Percentiles rank a stretch among this genome's conserved stretches.
phyloP scores from a whole-genome alignment of 1,284 basidiomycete species.

The Cryptococcus depauperatus region DNA sequence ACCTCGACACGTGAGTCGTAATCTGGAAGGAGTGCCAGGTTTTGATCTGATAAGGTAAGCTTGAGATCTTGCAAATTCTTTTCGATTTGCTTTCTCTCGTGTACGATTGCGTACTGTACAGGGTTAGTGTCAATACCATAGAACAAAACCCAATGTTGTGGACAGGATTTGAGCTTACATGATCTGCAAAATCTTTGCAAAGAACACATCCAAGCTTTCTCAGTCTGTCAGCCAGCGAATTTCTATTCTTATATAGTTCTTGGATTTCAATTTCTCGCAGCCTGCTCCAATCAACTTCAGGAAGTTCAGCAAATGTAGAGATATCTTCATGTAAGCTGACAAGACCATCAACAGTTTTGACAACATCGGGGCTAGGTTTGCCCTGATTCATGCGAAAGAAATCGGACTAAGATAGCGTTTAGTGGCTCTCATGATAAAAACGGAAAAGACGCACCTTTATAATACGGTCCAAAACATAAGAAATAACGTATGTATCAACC shows the following conservation, averaged over 20 bases:
- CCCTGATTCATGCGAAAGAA: background rate
- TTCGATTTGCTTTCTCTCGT: constrained; percentile 65
- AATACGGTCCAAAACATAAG: constrained; percentile 60
- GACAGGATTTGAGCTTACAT: constrained; percentile 49
- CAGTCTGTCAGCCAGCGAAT: constrained; percentile 50
- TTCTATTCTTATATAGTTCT: constrained; percentile 62
- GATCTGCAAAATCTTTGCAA: constrained; percentile 59
- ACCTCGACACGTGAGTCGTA: constrained; percentile 92
- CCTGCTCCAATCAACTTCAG: constrained; percentile 77
- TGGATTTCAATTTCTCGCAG: constrained; percentile 86
- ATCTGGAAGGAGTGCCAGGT: constrained; percentile 91
- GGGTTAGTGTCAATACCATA: background rate
- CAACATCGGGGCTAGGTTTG: background rate
- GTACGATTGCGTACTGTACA: constrained; percentile 62
- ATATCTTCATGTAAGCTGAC: constrained; percentile 52
- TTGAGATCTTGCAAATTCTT: constrained; percentile 67
- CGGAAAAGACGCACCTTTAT: constrained; percentile 55
- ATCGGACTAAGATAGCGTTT: background rate
- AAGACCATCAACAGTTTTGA: constrained; percentile 44
- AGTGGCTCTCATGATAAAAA: background rate
- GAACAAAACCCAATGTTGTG: too few relatives aligned
- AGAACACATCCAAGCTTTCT: constrained; percentile 50
- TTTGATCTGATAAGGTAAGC: constrained; percentile 84
- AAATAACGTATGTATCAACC: constrained; percentile 67
- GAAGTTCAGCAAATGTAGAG: constrained; percentile 47